Conservation (phyloP, 2,329 filamentous ascomycete species). For the Cephalotrichum gorgonifer region DNA sequence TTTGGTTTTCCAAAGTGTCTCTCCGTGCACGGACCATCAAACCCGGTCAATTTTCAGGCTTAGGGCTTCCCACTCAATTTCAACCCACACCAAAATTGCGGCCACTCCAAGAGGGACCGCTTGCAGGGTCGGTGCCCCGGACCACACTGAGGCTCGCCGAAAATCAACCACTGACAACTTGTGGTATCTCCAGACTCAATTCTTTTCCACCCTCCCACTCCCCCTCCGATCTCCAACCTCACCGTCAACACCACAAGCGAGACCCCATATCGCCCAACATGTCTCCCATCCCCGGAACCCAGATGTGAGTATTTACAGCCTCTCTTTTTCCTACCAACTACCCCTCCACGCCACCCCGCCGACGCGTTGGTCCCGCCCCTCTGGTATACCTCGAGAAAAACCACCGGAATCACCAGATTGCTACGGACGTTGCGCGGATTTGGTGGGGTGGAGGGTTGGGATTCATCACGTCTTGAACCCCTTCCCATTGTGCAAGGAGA, state of each 20-base stretch:
- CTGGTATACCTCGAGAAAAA: background rate
- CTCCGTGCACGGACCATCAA: conserved; percentile 3
- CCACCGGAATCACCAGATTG: background rate
- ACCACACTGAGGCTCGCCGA: background rate
- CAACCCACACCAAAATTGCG: conserved; percentile 6
- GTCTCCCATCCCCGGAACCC: conserved; percentile 42
- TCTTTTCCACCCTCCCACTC: conserved; percentile 1
- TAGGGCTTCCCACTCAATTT: conserved; percentile 5
- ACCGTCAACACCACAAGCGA: background rate
- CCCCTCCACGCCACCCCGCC: conserved; percentile 3
- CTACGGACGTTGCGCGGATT: too few relatives aligned
- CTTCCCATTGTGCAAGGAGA: background rate
- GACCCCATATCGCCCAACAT: conserved; percentile 5
- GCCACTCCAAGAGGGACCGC: background rate
- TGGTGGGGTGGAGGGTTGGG: background rate
- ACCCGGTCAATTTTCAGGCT: background rate
- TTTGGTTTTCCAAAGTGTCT: background rate
- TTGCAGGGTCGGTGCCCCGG: background rate
- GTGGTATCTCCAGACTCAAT: conserved; percentile 3
- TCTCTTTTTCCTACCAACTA: conserved; percentile 6
- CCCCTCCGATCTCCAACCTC: background rate
- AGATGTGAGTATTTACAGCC: conserved; percentile 42
- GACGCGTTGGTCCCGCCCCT: too few relatives aligned
- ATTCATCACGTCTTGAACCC: background rate
- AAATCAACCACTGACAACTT: conserved; percentile 6